Evolutionary conservation across 1,284 basidiomycete species (phyloP).

Genomic region (Naganishia sp.): DNA sequence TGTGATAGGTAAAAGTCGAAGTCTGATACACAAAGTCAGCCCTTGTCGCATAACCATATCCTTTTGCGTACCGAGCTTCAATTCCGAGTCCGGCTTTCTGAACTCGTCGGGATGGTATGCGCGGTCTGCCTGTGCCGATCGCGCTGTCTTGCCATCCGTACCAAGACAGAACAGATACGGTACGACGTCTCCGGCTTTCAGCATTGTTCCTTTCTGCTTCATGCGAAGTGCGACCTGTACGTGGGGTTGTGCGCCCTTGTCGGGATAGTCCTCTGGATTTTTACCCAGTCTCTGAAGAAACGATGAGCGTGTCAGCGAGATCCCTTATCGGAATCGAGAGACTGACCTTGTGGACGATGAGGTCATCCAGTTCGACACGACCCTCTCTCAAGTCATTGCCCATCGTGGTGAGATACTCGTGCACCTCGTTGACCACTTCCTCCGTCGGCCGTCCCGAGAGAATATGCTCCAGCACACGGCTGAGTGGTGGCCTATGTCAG

Average conservation of each 20-base stretch:
- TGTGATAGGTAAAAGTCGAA: constrained; percentile 89
- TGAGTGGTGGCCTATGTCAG: constrained; percentile 46
- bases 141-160: constrained; percentile 70
- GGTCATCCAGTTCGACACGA: constrained; percentile 81
- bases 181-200: constrained; percentile 88
- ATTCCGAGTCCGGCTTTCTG: constrained; percentile 64
- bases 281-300: constrained; percentile 78
- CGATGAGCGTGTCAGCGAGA: constrained; percentile 5
- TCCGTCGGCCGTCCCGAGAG: constrained; percentile 90
- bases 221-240: constrained; percentile 93
- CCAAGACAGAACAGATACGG: constrained; percentile 91
- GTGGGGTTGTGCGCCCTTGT: constrained; percentile 91
- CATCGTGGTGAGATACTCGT: constrained; percentile 80
- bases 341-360: constrained; percentile 85
- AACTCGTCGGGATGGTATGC: constrained; percentile 95
- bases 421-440: constrained; percentile 83
- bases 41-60: background rate
- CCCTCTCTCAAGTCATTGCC: constrained; percentile 75
- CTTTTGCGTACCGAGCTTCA: constrained; percentile 67
- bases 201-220: constrained; percentile 78
- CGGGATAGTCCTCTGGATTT: constrained; percentile 93
- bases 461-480: constrained; percentile 85
- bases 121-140: constrained; percentile 80
- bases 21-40: constrained; percentile 59
- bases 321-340: constrained; percentile 2